phyloP scores from a whole-genome alignment of 306 rosid genomes.

The Castanea mollissima region DNA sequence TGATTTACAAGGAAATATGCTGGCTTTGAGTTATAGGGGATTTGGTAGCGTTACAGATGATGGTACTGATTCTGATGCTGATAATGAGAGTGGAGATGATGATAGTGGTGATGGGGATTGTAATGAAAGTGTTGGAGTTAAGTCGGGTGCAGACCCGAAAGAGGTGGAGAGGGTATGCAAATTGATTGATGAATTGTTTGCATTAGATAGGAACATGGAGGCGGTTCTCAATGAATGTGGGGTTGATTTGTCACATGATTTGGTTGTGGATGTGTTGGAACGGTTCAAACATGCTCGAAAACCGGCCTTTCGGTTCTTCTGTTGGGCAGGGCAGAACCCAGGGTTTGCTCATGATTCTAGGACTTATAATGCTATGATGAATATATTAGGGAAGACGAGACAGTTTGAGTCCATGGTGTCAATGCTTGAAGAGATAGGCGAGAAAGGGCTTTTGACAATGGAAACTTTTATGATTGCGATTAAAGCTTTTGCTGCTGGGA shows the following conservation, averaged over 20 bases:
- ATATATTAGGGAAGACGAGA: slow-evolving; percentile 73
- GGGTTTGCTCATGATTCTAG: slow-evolving; percentile 64
- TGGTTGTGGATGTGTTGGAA: slow-evolving; percentile 73
- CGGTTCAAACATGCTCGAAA: slow-evolving; percentile 82
- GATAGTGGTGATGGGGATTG: slow-evolving; percentile 10
- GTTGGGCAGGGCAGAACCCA: slow-evolving; percentile 71
- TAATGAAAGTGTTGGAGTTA: slow-evolving; percentile 16
- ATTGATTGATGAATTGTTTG: slow-evolving; percentile 90
- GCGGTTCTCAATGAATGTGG: slow-evolving; percentile 76
- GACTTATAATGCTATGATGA: slow-evolving; percentile 71
- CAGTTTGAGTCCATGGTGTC: slow-evolving; percentile 93
- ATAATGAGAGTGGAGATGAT: slow-evolving; percentile 29
- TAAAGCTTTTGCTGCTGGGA: slow-evolving; percentile 74
- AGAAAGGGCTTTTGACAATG: slow-evolving; percentile 65
- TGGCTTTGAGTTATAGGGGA: slow-evolving; percentile 2
- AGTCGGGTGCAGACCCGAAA: slow-evolving; percentile 41
- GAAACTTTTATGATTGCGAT: slow-evolving; percentile 76
- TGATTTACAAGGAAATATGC: slow-evolving; percentile 19
- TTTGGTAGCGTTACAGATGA: slow-evolving; percentile 33
- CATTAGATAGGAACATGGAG: slow-evolving; percentile 90
- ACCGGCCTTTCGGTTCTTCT: slow-evolving; percentile 85
- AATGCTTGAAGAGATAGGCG: slow-evolving; percentile 86
- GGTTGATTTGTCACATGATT: slow-evolving; percentile 61
- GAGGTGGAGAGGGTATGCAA: slow-evolving; percentile 76
- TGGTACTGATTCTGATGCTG: slow-evolving; percentile 39